Conservation (phyloP, 2,329 filamentous ascomycete species). For the Phialocephala subalpina region DNA sequence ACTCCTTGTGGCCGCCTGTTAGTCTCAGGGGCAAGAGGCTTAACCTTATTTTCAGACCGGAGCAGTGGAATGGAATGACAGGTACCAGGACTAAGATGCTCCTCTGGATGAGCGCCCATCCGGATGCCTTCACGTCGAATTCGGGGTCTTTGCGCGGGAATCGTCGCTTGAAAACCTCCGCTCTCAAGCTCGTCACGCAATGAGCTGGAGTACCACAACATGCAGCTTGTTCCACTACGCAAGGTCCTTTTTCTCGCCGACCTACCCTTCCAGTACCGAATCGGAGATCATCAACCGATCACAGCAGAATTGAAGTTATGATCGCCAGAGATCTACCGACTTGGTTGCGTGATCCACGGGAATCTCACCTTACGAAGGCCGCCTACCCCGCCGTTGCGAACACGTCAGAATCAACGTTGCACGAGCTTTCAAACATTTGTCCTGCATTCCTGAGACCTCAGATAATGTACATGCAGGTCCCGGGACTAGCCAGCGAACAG, state of each 20-base stretch:
- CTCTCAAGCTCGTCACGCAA: not conserved
- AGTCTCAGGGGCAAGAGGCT: not conserved
- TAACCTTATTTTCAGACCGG: not conserved
- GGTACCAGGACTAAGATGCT: not conserved
- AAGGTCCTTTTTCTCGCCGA: conserved; percentile 22
- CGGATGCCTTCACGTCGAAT: too few relatives aligned
- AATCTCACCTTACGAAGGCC: conserved; percentile 17
- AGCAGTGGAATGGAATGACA: not conserved
- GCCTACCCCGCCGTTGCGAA: conserved; percentile 1
- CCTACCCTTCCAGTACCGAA: conserved; percentile 11
- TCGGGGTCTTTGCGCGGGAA: too few relatives aligned
- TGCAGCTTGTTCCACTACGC: conserved; percentile 16
- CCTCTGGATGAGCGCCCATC: too few relatives aligned
- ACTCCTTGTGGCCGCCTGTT: not conserved
- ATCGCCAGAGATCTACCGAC: conserved; percentile 21
- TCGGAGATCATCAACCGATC: not conserved
- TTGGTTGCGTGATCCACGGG: conserved; percentile 12
- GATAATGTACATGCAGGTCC: not conserved
- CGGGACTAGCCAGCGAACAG: too few relatives aligned
- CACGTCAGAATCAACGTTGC: conserved; percentile 6
- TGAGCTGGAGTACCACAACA: not conserved
- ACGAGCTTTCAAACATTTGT: not conserved
- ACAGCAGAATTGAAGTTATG: conserved; percentile 19
- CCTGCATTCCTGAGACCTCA: conserved; percentile 3
- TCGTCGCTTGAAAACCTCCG: not conserved